These are phyloP conservation scores for Daldinia concentrica DNA, from an alignment of 495 filamentous ascomycete genomes.

Conservation along the genomic window DNA sequence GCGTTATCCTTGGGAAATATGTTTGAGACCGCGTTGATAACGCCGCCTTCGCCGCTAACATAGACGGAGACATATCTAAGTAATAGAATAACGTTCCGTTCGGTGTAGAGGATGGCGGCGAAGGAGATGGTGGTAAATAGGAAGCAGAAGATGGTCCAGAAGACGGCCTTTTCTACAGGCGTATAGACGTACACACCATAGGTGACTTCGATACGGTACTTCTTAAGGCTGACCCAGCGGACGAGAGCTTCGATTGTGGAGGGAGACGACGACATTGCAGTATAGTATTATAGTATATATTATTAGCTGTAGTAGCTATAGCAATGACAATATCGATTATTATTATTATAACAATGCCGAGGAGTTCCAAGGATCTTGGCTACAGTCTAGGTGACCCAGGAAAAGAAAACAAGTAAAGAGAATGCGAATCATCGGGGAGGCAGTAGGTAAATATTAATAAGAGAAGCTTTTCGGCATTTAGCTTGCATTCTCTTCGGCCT, in stretches of 20 bases:
- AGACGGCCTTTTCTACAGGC: slow-evolving; percentile 55
- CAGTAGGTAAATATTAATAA: slow-evolving; percentile 2
- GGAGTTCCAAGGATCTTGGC: slow-evolving; percentile 14
- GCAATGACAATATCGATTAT: slow-evolving; percentile 6
- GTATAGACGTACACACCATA: slow-evolving; percentile 59
- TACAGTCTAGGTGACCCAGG: slow-evolving; percentile 5
- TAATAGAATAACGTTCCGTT: slow-evolving; percentile 29
- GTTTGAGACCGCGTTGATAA: slow-evolving; percentile 6
- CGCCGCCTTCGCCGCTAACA: slow-evolving; percentile 9
- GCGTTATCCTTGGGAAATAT: slow-evolving; percentile 18
- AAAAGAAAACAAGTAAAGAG: slow-evolving; percentile 1
- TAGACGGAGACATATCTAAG: slow-evolving; percentile 22
- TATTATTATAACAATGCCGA: neutral
- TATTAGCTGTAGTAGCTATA: neutral
- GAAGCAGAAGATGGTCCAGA: slow-evolving; percentile 46
- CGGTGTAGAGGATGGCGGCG: slow-evolving; percentile 29
- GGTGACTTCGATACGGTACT: slow-evolving; percentile 60
- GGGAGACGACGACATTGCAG: slow-evolving; percentile 17
- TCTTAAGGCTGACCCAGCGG: slow-evolving; percentile 56
- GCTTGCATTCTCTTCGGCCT: slow-evolving; percentile 23
- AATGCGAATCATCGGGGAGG: neutral
- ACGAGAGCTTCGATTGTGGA: slow-evolving; percentile 29
- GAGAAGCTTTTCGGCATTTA: slow-evolving; percentile 5
- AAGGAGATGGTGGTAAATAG: slow-evolving; percentile 39
- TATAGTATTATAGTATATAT: slow-evolving; percentile 13